phyloP scores from a whole-genome alignment of 2,329 filamentous ascomycete species.

The Thelonectria blattea region DNA sequence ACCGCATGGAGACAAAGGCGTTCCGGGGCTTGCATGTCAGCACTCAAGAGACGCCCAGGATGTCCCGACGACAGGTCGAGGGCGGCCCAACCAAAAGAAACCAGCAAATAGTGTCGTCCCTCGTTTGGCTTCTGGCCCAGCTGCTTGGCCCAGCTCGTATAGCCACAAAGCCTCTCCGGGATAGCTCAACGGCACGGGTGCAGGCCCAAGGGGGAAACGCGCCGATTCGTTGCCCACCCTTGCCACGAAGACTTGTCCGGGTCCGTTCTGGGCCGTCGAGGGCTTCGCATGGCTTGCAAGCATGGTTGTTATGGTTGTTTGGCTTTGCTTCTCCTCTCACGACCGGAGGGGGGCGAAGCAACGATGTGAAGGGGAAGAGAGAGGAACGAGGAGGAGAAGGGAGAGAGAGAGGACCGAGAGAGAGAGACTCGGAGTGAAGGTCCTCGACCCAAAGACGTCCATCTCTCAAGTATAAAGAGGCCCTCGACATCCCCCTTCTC shows the following conservation, averaged over 20 bases:
- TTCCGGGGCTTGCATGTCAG: not conserved
- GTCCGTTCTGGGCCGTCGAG: slow-evolving; percentile 2
- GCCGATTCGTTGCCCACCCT: not conserved
- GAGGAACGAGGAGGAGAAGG: not conserved
- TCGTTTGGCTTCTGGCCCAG: slow-evolving; percentile 4
- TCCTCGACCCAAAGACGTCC: not conserved
- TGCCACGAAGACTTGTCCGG: not conserved
- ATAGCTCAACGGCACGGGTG: slow-evolving; percentile 1
- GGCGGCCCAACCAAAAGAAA: not conserved
- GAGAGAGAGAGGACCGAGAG: not conserved
- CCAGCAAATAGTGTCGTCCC: too few species aligned
- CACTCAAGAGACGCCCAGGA: not conserved
- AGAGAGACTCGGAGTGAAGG: not conserved
- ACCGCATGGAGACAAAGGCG: not conserved
- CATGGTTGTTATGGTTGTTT: not conserved
- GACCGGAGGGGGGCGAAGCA: not conserved
- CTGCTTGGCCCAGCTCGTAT: slow-evolving; percentile 12
- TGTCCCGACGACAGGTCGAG: not conserved
- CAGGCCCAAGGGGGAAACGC: not conserved
- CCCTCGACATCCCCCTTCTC: not conserved
- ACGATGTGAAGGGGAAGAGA: not conserved
- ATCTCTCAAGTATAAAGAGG: slow-evolving; percentile 7
- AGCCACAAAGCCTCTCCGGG: not conserved
- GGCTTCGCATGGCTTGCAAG: slow-evolving; percentile 1
- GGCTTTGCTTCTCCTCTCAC: not conserved